A percentile compares a stretch with the other conserved stretches of the same genome.
Conservation (phyloP, 129 eudicot genomes). For the Flaveria sonorensis region DNA sequence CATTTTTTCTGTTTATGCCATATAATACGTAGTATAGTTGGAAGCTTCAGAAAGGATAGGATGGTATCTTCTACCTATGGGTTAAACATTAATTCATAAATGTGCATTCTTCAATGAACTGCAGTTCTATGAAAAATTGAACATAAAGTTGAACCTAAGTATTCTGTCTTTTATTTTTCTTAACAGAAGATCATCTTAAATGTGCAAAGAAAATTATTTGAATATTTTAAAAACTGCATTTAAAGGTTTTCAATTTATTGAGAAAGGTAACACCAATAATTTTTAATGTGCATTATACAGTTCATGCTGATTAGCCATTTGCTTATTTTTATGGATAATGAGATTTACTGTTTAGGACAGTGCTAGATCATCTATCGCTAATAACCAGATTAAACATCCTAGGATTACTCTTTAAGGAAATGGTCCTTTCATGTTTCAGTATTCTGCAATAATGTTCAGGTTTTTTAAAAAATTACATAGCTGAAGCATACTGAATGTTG, state of each 20-base stretch:
- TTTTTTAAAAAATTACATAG: too few relatives aligned
- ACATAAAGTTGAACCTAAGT: neutral
- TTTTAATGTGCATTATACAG: too few relatives aligned
- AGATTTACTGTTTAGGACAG: neutral
- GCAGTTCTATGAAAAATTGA: neutral
- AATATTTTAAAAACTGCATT: neutral
- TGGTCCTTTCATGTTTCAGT: neutral
- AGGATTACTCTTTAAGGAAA: neutral
- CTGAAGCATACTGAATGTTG: neutral
- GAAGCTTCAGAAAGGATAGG: neutral
- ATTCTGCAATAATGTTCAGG: neutral
- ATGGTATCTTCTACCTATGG: neutral
- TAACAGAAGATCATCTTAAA: neutral
- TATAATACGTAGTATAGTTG: neutral
- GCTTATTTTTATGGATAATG: neutral
- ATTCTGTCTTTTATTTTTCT: neutral
- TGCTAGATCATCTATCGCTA: slow-evolving; percentile 7
- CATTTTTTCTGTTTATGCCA: neutral
- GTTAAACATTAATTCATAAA: too few relatives aligned
- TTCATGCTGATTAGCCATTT: neutral
- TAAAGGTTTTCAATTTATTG: neutral
- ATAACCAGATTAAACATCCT: neutral
- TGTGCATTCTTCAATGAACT: neutral
- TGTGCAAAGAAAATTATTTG: neutral
- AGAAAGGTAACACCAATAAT: neutral